phyloP scores from a whole-genome alignment of 176 grass and related monocot species.

The Dactylis glomerata region DNA sequence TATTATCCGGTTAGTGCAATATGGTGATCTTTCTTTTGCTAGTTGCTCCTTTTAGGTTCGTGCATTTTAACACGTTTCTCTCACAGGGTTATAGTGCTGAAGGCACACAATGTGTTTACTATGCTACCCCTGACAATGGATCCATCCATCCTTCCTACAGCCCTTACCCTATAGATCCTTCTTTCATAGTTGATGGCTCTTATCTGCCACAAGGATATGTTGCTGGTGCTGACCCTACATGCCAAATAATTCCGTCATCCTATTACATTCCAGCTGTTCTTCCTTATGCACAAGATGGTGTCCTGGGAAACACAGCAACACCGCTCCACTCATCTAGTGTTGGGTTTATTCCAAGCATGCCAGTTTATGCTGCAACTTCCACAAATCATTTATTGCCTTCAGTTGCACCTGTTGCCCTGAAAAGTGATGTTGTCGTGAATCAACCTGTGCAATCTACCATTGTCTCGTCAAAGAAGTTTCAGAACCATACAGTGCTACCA shows the following conservation, averaged over 20 bases:
- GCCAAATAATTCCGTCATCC: conserved; percentile 45
- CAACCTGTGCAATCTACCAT: conserved; percentile 38
- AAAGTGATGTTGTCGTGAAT: conserved; percentile 26
- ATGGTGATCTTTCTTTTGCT: background rate
- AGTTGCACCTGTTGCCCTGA: conserved; percentile 30
- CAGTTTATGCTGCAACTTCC: conserved; percentile 38
- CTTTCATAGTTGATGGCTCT: conserved; percentile 45
- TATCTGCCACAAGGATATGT: conserved; percentile 47
- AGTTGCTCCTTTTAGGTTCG: background rate
- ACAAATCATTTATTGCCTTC: conserved; percentile 20
- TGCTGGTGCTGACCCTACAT: conserved; percentile 46
- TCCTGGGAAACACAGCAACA: conserved; percentile 16
- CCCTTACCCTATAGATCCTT: conserved; percentile 50
- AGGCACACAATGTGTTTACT: conserved; percentile 58
- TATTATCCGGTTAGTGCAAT: conserved; percentile 55
- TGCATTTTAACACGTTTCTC: background rate
- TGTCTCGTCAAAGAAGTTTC: conserved; percentile 56
- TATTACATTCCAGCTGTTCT: conserved; percentile 59
- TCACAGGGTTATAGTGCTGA: conserved; percentile 51
- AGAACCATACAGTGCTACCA: conserved; percentile 28
- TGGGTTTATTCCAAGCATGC: conserved; percentile 32
- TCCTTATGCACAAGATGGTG: conserved; percentile 48
- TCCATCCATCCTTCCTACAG: conserved; percentile 58
- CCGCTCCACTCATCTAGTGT: conserved; percentile 25
- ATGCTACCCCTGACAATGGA: conserved; percentile 52